Evolutionary conservation across 495 filamentous ascomycete genomes (phyloP).

Genomic region (Lichina pygmaea): DNA sequence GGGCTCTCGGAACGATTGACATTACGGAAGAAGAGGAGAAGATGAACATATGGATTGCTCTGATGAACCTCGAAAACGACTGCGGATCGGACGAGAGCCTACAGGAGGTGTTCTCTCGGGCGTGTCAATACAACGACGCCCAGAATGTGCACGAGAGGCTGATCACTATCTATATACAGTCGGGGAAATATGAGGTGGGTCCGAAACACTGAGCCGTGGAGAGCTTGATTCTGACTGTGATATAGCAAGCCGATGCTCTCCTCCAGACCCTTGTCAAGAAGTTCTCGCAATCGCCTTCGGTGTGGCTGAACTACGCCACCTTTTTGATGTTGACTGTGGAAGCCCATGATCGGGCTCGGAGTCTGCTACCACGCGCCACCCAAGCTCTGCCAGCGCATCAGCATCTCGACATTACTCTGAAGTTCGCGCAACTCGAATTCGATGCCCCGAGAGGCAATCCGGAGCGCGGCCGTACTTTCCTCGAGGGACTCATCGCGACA

Average conservation of each 20-base stretch:
- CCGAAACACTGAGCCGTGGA: too few relatives aligned
- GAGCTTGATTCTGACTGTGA: too few relatives aligned
- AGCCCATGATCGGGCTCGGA: slow-evolving; percentile 46
- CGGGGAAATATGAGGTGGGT: slow-evolving; percentile 44
- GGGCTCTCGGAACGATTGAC: slow-evolving; percentile 68
- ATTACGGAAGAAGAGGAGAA: slow-evolving; percentile 73
- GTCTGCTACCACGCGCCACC: slow-evolving; percentile 58
- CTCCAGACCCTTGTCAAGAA: slow-evolving; percentile 72
- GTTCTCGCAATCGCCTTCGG: slow-evolving; percentile 40
- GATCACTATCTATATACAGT: slow-evolving; percentile 82
- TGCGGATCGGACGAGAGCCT: slow-evolving; percentile 70
- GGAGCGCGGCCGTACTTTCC: slow-evolving; percentile 81
- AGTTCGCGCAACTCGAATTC: slow-evolving; percentile 83
- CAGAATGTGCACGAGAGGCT: slow-evolving; percentile 75
- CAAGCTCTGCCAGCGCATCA: slow-evolving; percentile 50
- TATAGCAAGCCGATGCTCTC: slow-evolving; percentile 65
- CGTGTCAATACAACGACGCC: slow-evolving; percentile 80
- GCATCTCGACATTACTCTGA: slow-evolving; percentile 52
- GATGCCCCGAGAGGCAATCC: slow-evolving; percentile 54
- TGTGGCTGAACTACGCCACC: slow-evolving; percentile 86
- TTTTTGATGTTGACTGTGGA: slow-evolving; percentile 53
- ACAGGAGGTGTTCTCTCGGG: slow-evolving; percentile 70
- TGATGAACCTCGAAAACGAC: slow-evolving; percentile 78
- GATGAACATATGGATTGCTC: slow-evolving; percentile 78
- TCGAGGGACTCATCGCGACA: slow-evolving; percentile 59